A percentile compares a stretch with the other conserved stretches of the same genome.
Evolutionary conservation across 2,329 filamentous ascomycete genomes (phyloP).

Genomic region (Ascochyta viciae-villosae): DNA sequence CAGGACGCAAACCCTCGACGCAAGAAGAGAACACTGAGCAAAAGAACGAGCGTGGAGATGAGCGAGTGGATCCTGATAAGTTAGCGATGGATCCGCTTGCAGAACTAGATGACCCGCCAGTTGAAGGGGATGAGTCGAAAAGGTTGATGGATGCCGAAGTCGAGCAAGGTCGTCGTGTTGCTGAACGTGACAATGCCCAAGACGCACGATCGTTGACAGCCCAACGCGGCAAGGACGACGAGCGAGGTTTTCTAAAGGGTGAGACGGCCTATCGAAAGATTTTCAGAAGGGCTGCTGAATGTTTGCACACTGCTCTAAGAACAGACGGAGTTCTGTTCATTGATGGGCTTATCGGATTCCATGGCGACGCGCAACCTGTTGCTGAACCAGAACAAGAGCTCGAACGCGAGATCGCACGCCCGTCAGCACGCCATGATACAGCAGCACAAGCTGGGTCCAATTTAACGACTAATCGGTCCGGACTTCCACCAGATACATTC

Average conservation of each 20-base stretch:
- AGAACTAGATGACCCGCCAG: background rate
- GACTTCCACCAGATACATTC: background rate
- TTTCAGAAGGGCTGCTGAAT: slow-evolving; percentile 22
- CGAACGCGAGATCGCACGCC: slow-evolving; percentile 3
- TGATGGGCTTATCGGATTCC: slow-evolving; percentile 24
- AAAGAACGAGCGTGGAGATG: background rate
- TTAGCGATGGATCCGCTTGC: background rate
- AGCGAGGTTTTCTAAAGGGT: background rate
- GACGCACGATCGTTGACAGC: background rate
- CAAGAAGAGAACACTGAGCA: background rate
- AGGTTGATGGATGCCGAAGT: background rate
- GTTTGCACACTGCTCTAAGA: slow-evolving; percentile 17
- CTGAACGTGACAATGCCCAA: background rate
- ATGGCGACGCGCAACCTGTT: slow-evolving; percentile 19
- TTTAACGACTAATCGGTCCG: background rate
- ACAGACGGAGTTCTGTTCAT: slow-evolving; percentile 25
- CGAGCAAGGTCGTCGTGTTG: background rate
- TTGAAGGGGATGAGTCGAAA: background rate
- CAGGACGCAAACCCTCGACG: background rate
- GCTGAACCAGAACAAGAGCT: slow-evolving; percentile 23
- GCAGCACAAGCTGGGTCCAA: background rate
- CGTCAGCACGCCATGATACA: background rate
- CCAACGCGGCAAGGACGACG: background rate
- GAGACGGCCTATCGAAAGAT: slow-evolving; percentile 24
- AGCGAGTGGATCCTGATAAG: background rate